Evolutionary conservation across 176 grass and related monocot genomes (phyloP).

Genomic region (Oryza nivara): DNA sequence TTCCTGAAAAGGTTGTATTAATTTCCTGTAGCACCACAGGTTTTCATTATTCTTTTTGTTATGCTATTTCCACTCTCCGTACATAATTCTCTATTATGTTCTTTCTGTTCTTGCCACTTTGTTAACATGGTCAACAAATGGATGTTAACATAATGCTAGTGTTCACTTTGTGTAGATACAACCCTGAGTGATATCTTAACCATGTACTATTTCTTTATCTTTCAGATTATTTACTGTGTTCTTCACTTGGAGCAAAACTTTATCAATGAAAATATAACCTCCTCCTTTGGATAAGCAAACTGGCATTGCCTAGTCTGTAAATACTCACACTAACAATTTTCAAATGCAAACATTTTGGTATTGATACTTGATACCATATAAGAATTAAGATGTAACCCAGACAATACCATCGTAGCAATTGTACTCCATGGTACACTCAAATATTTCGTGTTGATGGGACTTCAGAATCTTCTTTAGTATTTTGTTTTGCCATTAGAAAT

Average conservation of each 20-base stretch:
- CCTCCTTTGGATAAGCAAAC: background rate
- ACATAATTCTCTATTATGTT: slow-evolving; percentile 29
- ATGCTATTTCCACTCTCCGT: slow-evolving; percentile 9
- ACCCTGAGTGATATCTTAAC: background rate
- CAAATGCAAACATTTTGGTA: slow-evolving; percentile 9
- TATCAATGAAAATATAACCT: background rate
- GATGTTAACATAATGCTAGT: slow-evolving; percentile 17
- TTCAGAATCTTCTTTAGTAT: slow-evolving; percentile 7
- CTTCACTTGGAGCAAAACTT: slow-evolving; percentile 20
- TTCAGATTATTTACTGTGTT: background rate
- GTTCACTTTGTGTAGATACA: slow-evolving; percentile 27
- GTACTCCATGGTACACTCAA: background rate
- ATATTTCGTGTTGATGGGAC: background rate
- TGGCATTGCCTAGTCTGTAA: background rate
- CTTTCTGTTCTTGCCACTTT: slow-evolving; percentile 13
- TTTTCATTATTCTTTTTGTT: slow-evolving; percentile 39
- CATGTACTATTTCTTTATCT: slow-evolving; percentile 11
- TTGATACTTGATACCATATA: slow-evolving; percentile 4
- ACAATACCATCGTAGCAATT: background rate
- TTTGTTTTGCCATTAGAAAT: slow-evolving; percentile 32
- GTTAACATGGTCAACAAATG: slow-evolving; percentile 1
- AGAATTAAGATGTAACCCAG: slow-evolving; percentile 8
- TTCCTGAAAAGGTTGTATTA: slow-evolving; percentile 91
- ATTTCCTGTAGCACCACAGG: slow-evolving; percentile 32
- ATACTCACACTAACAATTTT: slow-evolving; percentile 1